Conservation (phyloP, 208 protist genomes). For the Crithidia mellificae region DNA sequence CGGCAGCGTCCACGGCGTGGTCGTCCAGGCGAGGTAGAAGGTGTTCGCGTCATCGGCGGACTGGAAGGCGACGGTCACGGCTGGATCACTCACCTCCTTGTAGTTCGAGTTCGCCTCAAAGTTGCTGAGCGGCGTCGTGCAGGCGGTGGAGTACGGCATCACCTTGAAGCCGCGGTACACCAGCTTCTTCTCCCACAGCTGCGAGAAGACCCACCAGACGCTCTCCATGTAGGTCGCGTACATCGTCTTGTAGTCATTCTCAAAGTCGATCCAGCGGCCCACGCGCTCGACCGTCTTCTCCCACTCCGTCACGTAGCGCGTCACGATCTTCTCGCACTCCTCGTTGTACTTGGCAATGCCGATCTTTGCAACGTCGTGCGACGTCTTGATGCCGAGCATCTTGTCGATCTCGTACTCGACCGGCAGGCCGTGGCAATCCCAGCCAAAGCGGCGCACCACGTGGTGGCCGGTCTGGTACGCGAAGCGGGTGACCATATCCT, state of each 20-base stretch:
- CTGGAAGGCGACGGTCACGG: slow-evolving; percentile 93
- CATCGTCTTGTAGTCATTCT: slow-evolving; percentile 99
- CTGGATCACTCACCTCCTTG: slow-evolving; percentile 97
- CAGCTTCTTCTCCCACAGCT: slow-evolving; percentile 97
- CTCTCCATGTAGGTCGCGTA: slow-evolving; percentile 99
- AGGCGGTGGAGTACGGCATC: slow-evolving; percentile 99
- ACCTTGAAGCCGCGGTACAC: slow-evolving; percentile 99
- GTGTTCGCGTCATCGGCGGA: slow-evolving; percentile 69
- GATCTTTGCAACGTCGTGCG: slow-evolving; percentile 95
- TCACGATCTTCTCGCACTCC: slow-evolving; percentile 98
- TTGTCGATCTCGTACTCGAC: slow-evolving; percentile 99
- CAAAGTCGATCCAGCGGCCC: slow-evolving; percentile 99
- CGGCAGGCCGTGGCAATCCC: slow-evolving; percentile 99
- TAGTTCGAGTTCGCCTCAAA: slow-evolving; percentile 99
- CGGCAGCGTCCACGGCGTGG: slow-evolving; percentile 99
- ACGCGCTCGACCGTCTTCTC: slow-evolving; percentile 93
- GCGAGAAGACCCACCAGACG: slow-evolving; percentile 99
- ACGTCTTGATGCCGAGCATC: slow-evolving; percentile 88
- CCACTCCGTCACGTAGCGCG: slow-evolving; percentile 99
- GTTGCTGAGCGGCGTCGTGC: slow-evolving; percentile 99
- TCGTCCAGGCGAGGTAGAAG: slow-evolving; percentile 99
- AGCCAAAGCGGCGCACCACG: slow-evolving; percentile 98
- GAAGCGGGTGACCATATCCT: slow-evolving; percentile 99
- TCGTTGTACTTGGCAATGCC: slow-evolving; percentile 99
- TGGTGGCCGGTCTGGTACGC: slow-evolving; percentile 98